Conservation (phyloP, 352 stramenopile genomes). For the Phytophthora parvispora region DNA sequence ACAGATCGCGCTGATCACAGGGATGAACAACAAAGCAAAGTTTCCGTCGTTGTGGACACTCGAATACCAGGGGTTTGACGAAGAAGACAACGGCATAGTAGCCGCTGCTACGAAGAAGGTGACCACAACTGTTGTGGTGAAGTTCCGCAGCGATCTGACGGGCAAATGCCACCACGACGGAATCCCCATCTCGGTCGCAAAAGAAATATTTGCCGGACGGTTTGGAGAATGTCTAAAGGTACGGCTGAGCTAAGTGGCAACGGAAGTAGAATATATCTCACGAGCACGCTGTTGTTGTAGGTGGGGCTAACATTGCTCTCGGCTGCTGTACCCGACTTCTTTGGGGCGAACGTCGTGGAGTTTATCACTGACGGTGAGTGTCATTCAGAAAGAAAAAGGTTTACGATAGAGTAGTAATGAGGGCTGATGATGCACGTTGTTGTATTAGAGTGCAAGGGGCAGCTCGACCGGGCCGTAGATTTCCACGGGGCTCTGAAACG, state of each 20-base stretch:
- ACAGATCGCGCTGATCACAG: not conserved
- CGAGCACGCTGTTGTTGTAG: not conserved
- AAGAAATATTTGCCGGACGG: not conserved
- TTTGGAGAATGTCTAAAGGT: not conserved
- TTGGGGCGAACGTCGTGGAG: not conserved
- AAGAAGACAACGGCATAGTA: not conserved
- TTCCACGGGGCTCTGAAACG: not conserved
- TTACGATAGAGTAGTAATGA: not conserved
- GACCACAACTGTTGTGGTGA: not conserved
- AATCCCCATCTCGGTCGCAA: not conserved
- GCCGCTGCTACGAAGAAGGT: not conserved
- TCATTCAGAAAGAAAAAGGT: not conserved
- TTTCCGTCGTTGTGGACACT: not conserved
- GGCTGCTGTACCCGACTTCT: not conserved
- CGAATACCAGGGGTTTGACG: not conserved
- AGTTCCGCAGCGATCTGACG: not conserved
- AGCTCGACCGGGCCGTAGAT: not conserved
- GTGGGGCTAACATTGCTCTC: not conserved
- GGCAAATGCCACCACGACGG: not conserved
- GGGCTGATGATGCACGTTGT: not conserved
- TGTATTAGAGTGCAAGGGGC: not conserved
- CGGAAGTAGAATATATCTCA: not conserved
- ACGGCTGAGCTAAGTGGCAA: not conserved
- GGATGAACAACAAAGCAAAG: not conserved
- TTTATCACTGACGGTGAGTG: not conserved